Base-by-base conservation (phyloP, 306 rosid genomes). In the Citrullus amarus region DNA sequence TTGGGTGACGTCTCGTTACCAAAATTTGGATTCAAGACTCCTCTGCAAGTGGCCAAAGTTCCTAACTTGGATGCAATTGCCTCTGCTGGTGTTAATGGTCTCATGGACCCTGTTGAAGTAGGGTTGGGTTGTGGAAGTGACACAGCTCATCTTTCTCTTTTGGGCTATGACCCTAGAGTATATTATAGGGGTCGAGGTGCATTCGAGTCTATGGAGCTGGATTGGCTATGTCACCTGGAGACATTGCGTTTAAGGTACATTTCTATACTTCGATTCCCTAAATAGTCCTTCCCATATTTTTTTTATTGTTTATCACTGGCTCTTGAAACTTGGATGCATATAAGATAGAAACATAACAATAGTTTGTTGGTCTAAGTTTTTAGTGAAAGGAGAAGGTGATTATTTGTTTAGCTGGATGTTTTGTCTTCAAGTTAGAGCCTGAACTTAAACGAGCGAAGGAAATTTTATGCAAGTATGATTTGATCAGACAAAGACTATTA, bases 141-240 rank as follows among this genome's bases (percentile, higher is more conserved):
- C 85, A 95, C 99, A 44, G 97, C 99, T 83, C 97, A 95, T 85
- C 99, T 95, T 78, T 92, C 99, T 75, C 84, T 95, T 18, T 53
- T 95, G 89, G 97, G 97, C 53, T 92, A 95, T 55, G 89, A 95
- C 71, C 99, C 97, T 12, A 90, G 96, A 83, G 86, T 92, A 59
- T 95, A 92, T 88, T 95, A 95, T 68, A 91, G 88, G 1, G 99
- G 99, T 54, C 89, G 99, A 36, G 99, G 99, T 63, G 97, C 97
- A 28, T 95, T 95, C 79, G 97, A 95, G 83, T 95, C 97, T 81
- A 95, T 95, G 97, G 99, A 44, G 99, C 97, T 59, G 99, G 99
- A 76, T 85, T 95, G 85, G 99, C 93, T 69, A 95, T 95, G 97
- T 92, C 91, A 65, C 99, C 99, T 28, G 99, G 97, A 76, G 97